Percentiles rank a stretch among this genome's conserved stretches.
Evolutionary conservation across 2,329 filamentous ascomycete genomes (phyloP).

Genomic region (Blumeria graminis): DNA sequence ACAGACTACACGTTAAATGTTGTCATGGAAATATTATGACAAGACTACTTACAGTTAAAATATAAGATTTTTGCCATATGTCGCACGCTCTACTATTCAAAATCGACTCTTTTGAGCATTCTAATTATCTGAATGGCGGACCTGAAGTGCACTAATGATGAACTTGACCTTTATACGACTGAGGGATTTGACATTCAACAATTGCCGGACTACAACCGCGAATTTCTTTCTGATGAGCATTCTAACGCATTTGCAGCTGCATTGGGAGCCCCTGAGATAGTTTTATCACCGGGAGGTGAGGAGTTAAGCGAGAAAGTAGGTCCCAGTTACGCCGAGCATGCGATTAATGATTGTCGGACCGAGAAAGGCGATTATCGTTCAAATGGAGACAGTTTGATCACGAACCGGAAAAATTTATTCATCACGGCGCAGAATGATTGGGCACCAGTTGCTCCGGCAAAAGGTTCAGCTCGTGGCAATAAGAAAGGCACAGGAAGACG

Average conservation of each 20-base stretch:
- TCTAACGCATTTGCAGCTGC: conserved; percentile 59
- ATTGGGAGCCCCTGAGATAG: conserved; percentile 48
- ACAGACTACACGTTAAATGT: too few relatives aligned
- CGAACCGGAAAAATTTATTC: conserved; percentile 20
- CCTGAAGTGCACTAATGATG: conserved; percentile 19
- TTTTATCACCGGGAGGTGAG: not conserved
- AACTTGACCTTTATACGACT: conserved; percentile 31
- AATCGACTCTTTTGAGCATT: conserved; percentile 1
- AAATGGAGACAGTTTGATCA: too few relatives aligned
- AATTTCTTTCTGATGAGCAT: conserved; percentile 53
- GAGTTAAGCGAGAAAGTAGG: not conserved
- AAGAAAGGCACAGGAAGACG: conserved; percentile 18
- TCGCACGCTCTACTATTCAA: too few relatives aligned
- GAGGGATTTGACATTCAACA: conserved; percentile 41
- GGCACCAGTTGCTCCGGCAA: conserved; percentile 46
- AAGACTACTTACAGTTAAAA: too few relatives aligned
- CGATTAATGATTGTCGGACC: not conserved
- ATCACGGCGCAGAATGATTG: conserved; percentile 90
- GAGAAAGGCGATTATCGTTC: conserved; percentile 3
- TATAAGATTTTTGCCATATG: too few relatives aligned
- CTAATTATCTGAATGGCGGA: conserved; percentile 14
- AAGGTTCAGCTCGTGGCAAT: conserved; percentile 10
- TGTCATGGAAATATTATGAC: too few relatives aligned
- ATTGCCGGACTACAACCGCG: conserved; percentile 56
- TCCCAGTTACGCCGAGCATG: not conserved